Evolutionary conservation across 148 eudicot species (phyloP).

Genomic region (Selenicereus undatus): DNA sequence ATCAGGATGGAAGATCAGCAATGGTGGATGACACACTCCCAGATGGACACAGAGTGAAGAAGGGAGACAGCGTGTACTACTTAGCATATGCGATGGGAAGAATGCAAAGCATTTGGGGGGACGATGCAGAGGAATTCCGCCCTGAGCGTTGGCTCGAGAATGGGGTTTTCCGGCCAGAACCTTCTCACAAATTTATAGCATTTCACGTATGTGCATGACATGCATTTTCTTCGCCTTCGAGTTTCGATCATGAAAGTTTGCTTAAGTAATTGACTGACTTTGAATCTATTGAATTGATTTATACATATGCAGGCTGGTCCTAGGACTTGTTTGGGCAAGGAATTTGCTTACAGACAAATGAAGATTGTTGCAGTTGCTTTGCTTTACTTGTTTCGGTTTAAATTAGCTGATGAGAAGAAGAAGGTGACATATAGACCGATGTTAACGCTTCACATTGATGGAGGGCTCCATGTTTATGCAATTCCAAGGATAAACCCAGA

Average conservation of each 20-base stretch:
- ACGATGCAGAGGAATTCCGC: background rate
- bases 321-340: slow-evolving; percentile 65
- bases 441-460: slow-evolving; percentile 27
- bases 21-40: slow-evolving; percentile 3
- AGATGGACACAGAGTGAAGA: slow-evolving; percentile 1
- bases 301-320: background rate
- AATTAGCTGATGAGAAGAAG: slow-evolving; percentile 18
- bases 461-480: slow-evolving; percentile 22
- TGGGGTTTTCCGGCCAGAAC: slow-evolving; percentile 1
- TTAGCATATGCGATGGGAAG: slow-evolving; percentile 5
- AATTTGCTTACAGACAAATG: slow-evolving; percentile 88
- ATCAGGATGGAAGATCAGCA: slow-evolving; percentile 2
- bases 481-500: slow-evolving; percentile 7
- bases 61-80: slow-evolving; percentile 7
- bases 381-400: slow-evolving; percentile 13
- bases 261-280: background rate
- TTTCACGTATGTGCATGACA: background rate
- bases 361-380: slow-evolving; percentile 36
- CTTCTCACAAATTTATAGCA: slow-evolving; percentile 1
- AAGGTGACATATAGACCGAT: slow-evolving; percentile 19
- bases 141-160: slow-evolving; percentile 6
- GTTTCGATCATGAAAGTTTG: background rate
- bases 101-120: background rate
- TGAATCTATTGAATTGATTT: background rate
- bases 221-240: background rate